Percentiles rank a stretch among this genome's conserved stretches.
phyloP scores from a whole-genome alignment of 306 rosid genomes.

The Rosa multiflora region DNA sequence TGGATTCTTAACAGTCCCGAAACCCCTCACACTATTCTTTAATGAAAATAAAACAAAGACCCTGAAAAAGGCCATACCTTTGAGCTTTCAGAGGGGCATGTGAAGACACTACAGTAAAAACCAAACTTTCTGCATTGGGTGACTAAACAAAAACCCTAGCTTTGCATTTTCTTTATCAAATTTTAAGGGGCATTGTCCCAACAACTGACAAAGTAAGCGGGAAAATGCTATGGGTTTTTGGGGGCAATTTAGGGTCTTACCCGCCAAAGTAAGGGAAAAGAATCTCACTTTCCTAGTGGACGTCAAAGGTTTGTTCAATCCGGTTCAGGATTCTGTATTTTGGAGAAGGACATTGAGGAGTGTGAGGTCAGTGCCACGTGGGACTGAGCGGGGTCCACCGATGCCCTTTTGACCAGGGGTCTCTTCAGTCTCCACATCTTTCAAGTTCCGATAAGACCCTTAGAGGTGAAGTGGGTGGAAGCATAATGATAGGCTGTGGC shows the following conservation, averaged over 20 bases:
- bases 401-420: slow-evolving; percentile 58
- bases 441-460: slow-evolving; percentile 26
- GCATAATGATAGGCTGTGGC: slow-evolving; percentile 26
- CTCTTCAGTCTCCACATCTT: slow-evolving; percentile 20
- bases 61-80: slow-evolving; percentile 34
- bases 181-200: slow-evolving; percentile 28
- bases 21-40: slow-evolving; percentile 31
- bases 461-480: slow-evolving; percentile 56
- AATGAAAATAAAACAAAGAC: slow-evolving; percentile 36
- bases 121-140: slow-evolving; percentile 19
- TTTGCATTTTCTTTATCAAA: slow-evolving; percentile 3
- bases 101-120: slow-evolving; percentile 35
- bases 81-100: slow-evolving; percentile 36
- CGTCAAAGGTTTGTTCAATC: slow-evolving; percentile 69
- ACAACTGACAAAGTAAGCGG: slow-evolving; percentile 39
- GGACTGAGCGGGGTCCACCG: slow-evolving; percentile 41
- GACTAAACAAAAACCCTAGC: slow-evolving; percentile 7
- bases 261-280: slow-evolving; percentile 55
- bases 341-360: slow-evolving; percentile 16
- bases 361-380: slow-evolving; percentile 35
- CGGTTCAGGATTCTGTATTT: slow-evolving; percentile 37
- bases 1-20: slow-evolving; percentile 17
- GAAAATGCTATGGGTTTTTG: slow-evolving; percentile 35
- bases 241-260: slow-evolving; percentile 37
- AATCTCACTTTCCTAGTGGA: slow-evolving; percentile 70